These are phyloP conservation scores for Adansonia grandidieri DNA, from an alignment of 441 rosid species.

Conservation along the genomic window DNA sequence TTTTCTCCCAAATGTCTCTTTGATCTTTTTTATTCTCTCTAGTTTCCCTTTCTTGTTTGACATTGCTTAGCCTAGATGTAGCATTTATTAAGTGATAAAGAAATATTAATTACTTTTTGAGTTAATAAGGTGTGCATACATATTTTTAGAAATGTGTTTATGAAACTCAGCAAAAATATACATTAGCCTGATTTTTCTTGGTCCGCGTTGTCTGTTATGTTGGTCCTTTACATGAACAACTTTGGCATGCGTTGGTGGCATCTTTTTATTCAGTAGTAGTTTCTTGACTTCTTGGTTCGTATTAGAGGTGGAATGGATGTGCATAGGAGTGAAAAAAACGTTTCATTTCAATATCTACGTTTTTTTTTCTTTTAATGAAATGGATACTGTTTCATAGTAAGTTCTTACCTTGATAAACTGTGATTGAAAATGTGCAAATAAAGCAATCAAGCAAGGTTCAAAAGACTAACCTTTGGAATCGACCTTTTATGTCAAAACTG, in stretches of 20 bases:
- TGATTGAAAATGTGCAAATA: neutral
- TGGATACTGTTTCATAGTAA: neutral
- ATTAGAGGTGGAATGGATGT: neutral
- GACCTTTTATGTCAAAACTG: slow-evolving; percentile 3
- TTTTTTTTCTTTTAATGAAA: neutral
- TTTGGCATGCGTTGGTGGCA: neutral
- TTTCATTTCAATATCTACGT: neutral
- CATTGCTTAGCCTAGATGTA: neutral
- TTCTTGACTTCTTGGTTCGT: neutral
- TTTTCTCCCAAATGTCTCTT: neutral
- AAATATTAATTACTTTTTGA: neutral
- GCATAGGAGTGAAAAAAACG: neutral
- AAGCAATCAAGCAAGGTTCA: neutral
- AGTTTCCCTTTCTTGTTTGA: neutral
- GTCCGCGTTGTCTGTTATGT: neutral
- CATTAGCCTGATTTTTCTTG: neutral
- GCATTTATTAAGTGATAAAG: neutral
- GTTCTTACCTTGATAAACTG: neutral
- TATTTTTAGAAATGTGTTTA: neutral
- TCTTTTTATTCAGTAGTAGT: neutral
- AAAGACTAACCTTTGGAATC: neutral
- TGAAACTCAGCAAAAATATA: neutral
- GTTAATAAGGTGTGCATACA: neutral
- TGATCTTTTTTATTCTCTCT: neutral
- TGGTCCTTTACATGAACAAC: neutral